Evolutionary conservation across 805 yeast genomes (phyloP).

Genomic region (Teunomyces kruisii): DNA sequence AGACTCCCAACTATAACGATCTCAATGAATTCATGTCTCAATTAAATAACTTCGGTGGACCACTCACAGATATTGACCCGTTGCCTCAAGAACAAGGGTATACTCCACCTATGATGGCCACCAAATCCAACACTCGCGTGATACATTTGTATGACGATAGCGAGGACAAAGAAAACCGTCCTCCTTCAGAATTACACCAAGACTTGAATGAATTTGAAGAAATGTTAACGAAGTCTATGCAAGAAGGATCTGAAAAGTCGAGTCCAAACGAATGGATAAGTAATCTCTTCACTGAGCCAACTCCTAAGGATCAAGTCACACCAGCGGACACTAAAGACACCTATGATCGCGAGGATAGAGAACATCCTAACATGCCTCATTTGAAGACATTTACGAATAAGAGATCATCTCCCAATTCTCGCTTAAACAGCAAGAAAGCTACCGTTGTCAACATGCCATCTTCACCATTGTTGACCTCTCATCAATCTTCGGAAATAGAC

Average conservation of each 20-base stretch:
- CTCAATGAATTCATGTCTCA: constrained; percentile 42
- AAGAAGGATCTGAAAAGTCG: constrained; percentile 22
- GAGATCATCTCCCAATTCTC: constrained; percentile 23
- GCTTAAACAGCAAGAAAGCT: constrained; percentile 18
- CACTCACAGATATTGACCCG: constrained; percentile 47
- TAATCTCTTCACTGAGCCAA: constrained; percentile 40
- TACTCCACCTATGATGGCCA: constrained; percentile 53
- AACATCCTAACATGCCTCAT: constrained; percentile 29
- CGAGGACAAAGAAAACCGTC: constrained; percentile 28
- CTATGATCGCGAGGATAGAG: constrained; percentile 16
- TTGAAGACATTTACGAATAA: constrained; percentile 28
- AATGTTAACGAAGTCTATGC: constrained; percentile 25
- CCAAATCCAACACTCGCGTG: constrained; percentile 53
- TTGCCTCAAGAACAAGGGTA: constrained; percentile 37
- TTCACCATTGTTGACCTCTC: constrained; percentile 32
- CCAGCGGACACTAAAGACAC: constrained; percentile 15
- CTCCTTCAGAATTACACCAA: constrained; percentile 16
- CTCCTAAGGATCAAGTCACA: constrained; percentile 36
- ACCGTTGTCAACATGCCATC: constrained; percentile 39
- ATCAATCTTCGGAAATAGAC: constrained; percentile 14
- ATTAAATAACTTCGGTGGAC: constrained; percentile 41
- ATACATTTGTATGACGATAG: constrained; percentile 48
- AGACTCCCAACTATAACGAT: constrained; percentile 33
- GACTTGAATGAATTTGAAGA: constrained; percentile 20
- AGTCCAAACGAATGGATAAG: constrained; percentile 46